Conservation (phyloP, 2,329 filamentous ascomycete genomes). For the Raffaelea arxii region DNA sequence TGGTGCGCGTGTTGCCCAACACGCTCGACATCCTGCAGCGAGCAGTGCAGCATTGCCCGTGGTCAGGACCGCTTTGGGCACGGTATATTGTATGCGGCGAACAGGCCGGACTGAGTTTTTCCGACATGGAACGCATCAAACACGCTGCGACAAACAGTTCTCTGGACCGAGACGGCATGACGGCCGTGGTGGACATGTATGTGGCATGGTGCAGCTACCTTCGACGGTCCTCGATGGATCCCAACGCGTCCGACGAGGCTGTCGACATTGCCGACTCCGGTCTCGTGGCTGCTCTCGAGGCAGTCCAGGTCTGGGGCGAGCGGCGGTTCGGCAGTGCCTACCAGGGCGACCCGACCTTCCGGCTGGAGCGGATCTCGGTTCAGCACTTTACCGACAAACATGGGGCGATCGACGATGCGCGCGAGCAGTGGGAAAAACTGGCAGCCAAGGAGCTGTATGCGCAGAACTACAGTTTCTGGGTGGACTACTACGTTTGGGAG, state of each 20-base stretch:
- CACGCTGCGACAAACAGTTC: conserved; percentile 82
- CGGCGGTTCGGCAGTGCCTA: conserved; percentile 64
- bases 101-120: conserved; percentile 63
- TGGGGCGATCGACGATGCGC: conserved; percentile 64
- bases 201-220: conserved; percentile 92
- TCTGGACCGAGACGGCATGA: conserved; percentile 76
- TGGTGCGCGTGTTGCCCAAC: conserved; percentile 28
- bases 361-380: conserved; percentile 84
- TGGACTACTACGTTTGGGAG: conserved; percentile 86
- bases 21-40: conserved; percentile 66
- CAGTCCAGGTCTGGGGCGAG: conserved; percentile 71
- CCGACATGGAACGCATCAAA: conserved; percentile 81
- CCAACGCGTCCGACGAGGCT: conserved; percentile 68
- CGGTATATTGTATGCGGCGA: conserved; percentile 81
- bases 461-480: conserved; percentile 87
- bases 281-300: conserved; percentile 75
- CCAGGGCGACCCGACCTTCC: conserved; percentile 78
- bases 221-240: conserved; percentile 71
- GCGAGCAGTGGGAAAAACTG: conserved; percentile 67
- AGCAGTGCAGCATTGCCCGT: conserved; percentile 79
- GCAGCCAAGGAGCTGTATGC: conserved; percentile 53
- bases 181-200: conserved; percentile 83
- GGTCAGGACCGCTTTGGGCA: conserved; percentile 86
- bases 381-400: conserved; percentile 84
- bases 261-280: conserved; percentile 85